Evolutionary conservation across 1,284 basidiomycete species (phyloP), one percentile per base, ranked within the genome.

Genomic region (Fomitopsis schrenkii): DNA sequence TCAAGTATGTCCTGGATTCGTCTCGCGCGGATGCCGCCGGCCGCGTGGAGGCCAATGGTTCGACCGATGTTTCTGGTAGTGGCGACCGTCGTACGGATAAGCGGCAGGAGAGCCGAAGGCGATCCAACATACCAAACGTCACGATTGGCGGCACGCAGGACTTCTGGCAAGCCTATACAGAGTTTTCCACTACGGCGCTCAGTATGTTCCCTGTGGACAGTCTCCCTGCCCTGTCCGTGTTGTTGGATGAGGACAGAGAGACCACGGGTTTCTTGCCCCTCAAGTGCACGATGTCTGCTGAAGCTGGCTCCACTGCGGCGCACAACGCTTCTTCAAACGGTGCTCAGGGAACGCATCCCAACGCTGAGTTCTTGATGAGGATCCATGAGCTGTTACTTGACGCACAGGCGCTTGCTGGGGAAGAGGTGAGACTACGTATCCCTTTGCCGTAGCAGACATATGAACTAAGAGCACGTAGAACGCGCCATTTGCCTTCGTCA

Each of bases 361-460:
- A 97, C 67, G 95, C 94, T 67, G 94, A 96, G 77, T 93, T 96
- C 69, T 78, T 98, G 55, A 97, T 97, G 94, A 84, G 97, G 62
- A 92, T 98, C 59, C 82, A 85, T 36, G 96, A 98, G 74, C 77
- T 98, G 54, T 79, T 96, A 58, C 79, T 82, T 30, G 95, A 98
- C 69, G 91, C 90, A 1, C 83, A 80, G 63, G 75, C 76, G 9
- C 71, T 95, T n/a, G 83, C 82, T 14, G 79, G 80, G 54, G 75
- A 83, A 55, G 81, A 86, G 74, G 90, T 88, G 64, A 66, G 79
- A 70, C 28, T 59, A 17, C 14, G 14, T 59, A 30, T 14, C 22
- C 9, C 17, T 22, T 15, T 33, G 2, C 28, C 22, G n/a, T 1
- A 10, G 38, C 15, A 59, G 62, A 63, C 12, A 19, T 53, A 14